Base-by-base conservation (phyloP, 1,139 yeast species). In the Geotrichum candidum region DNA sequence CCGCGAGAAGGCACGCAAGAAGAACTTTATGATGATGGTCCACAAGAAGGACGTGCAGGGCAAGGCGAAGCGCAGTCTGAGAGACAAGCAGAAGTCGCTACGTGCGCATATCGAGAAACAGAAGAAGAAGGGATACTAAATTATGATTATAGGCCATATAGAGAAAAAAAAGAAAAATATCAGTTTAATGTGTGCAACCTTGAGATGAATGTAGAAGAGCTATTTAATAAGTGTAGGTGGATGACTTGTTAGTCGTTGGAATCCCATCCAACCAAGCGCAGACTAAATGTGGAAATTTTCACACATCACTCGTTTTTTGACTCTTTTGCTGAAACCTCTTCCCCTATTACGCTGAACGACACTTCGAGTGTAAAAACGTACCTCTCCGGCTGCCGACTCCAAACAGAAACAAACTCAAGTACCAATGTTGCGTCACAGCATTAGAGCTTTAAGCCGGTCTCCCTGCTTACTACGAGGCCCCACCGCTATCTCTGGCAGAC, bases 21-120 rank as follows among this genome's bases (percentile, higher is more conserved):
- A 94, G 96, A 95, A 94, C 78, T 94, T 91, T 74, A 94, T 95
- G 73, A 94, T 94, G 99, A 89, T 89, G 92, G 88, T 94, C 69
- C 99, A 94, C 77, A 94, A 94, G 79, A 84, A 85, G 70, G 86
- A 90, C 59, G 98, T 94, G 54, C 96, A 89, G 76, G 98, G 99
- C 65, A 94, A 94, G 76, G 94, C 88, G 66, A 89, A 87, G 77
- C 80, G 88, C 80, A 89, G 97, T 62, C 80, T 94, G 71, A 82
- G 96, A 69, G 98, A 94, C 76, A 86, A 91, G 75, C 98, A 91
- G 75, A 88, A 85, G 76, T 86, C 88, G 22, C 79, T 94, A 68
- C 80, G 87, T 66, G 96, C 96, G 1, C 99, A 94, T 72, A 84
- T 90, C 65, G 85, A 84, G 61, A 90, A 88, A 75, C 97, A 90